Conservation (phyloP, 2,329 filamentous ascomycete species). For the Daldinia sp. region DNA sequence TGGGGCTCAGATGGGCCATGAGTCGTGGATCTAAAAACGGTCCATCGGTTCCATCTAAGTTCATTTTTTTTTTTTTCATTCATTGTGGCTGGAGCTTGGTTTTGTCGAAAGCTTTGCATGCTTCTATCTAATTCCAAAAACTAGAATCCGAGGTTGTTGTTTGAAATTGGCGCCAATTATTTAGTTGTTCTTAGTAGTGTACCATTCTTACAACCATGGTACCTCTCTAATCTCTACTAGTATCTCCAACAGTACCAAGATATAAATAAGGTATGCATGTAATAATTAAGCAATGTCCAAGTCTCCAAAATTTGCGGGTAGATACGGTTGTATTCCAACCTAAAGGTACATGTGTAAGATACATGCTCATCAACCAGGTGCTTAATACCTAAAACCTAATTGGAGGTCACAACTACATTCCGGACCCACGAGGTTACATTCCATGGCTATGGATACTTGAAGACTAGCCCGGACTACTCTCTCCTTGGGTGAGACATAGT, state of each 20-base stretch:
- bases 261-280: conserved; percentile 11
- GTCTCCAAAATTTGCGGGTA: conserved; percentile 11
- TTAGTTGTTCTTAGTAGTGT: not conserved
- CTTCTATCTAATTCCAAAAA: not conserved
- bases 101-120: not conserved
- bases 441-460: conserved; percentile 7
- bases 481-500: conserved; percentile 13
- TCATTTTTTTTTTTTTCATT: not conserved
- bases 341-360: not conserved
- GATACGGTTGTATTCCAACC: conserved; percentile 6
- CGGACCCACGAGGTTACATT: conserved; percentile 30
- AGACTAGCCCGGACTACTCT: conserved; percentile 24
- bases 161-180: not conserved
- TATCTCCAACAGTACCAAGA: not conserved
- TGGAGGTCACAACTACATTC: conserved; percentile 27
- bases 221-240: not conserved
- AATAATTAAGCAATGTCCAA: conserved; percentile 11
- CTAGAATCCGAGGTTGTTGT: not conserved
- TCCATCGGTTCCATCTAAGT: not conserved
- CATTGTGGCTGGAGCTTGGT: conserved; percentile 29
- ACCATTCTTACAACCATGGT: not conserved
- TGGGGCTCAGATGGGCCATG: conserved; percentile 24
- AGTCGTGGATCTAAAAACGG: conserved; percentile 20
- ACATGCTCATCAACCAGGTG: conserved; percentile 20
- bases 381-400: conserved; percentile 23